phyloP scores from a whole-genome alignment of 169 alveolate genomes.

The Eimeria acervulina region DNA sequence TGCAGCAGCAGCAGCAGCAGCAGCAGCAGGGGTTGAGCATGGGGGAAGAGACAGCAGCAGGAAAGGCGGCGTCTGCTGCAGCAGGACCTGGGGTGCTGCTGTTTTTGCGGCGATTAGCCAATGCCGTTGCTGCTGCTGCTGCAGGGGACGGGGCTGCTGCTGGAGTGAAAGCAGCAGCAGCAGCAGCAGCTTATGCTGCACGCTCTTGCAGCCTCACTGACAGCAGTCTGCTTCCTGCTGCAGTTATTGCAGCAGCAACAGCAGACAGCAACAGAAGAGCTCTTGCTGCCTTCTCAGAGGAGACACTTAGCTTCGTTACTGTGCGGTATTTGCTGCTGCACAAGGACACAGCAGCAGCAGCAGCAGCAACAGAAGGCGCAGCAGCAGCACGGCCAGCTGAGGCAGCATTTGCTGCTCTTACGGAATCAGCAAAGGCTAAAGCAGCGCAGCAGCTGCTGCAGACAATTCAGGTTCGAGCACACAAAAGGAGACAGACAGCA shows the following conservation, averaged over 20 bases:
- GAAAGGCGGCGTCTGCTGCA: background rate
- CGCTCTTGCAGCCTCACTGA: background rate
- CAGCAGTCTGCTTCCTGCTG: slow-evolving; percentile 25
- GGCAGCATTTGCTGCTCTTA: slow-evolving; percentile 32
- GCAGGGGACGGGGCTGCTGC: background rate
- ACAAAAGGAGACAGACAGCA: background rate
- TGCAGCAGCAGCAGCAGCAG: slow-evolving; percentile 12
- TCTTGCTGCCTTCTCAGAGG: slow-evolving; percentile 4
- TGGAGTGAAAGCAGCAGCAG: slow-evolving; percentile 24
- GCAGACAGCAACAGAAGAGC: slow-evolving; percentile 28
- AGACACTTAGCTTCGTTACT: background rate
- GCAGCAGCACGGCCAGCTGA: slow-evolving; percentile 18
- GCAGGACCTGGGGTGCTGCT: background rate
- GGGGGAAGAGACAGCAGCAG: background rate
- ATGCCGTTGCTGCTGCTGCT: slow-evolving; percentile 22
- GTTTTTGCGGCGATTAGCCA: background rate
- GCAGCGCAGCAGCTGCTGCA: background rate
- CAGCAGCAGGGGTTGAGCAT: slow-evolving; percentile 1
- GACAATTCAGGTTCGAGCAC: background rate
- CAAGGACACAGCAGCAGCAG: slow-evolving; percentile 28
- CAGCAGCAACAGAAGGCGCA: slow-evolving; percentile 6
- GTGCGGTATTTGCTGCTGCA: slow-evolving; percentile 27
- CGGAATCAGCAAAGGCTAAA: background rate
- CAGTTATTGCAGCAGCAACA: slow-evolving; percentile 21
- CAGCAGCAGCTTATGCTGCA: slow-evolving; percentile 18